A percentile compares a stretch with the other conserved stretches of the same genome.
phyloP scores from a whole-genome alignment of 371 early-diverging fungal genomes.

The Umbelopsis sp. region DNA sequence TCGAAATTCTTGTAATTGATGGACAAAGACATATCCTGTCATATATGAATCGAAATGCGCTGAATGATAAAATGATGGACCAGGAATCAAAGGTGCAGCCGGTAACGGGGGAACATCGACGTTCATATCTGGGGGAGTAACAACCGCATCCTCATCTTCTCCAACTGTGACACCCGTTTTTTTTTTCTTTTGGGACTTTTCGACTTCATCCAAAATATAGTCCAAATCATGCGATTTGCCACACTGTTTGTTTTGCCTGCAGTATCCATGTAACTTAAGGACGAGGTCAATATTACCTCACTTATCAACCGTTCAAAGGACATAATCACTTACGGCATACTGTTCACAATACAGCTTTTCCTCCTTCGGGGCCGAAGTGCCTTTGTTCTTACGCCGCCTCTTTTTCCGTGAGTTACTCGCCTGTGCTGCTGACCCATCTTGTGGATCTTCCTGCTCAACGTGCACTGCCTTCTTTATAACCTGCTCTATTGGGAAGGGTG shows the following conservation, averaged over 20 bases:
- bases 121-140: background rate
- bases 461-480: constrained; percentile 10
- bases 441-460: background rate
- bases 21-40: constrained; percentile 87
- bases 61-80: constrained; percentile 61
- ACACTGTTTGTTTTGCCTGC: constrained; percentile 65
- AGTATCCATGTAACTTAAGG: constrained; percentile 71
- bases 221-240: constrained; percentile 78
- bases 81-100: background rate
- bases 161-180: constrained; percentile 23
- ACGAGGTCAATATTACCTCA: background rate
- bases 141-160: constrained; percentile 11
- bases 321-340: constrained; percentile 64
- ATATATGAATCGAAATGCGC: constrained; percentile 93
- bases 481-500: constrained; percentile 16
- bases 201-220: constrained; percentile 72
- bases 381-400: constrained; percentile 17
- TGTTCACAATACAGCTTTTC: constrained; percentile 61
- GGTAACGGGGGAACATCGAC: background rate
- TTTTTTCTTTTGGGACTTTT: constrained; percentile 25
- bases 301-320: background rate
- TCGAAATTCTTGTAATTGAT: constrained; percentile 37
- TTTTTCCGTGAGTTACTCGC: constrained; percentile 12
- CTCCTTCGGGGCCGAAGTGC: background rate
- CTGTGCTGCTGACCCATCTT: background rate